Evolutionary conservation across 345 rosid genomes (phyloP), one percentile per base, ranked within the genome.

Genomic region (Atalantia buxifolia): DNA sequence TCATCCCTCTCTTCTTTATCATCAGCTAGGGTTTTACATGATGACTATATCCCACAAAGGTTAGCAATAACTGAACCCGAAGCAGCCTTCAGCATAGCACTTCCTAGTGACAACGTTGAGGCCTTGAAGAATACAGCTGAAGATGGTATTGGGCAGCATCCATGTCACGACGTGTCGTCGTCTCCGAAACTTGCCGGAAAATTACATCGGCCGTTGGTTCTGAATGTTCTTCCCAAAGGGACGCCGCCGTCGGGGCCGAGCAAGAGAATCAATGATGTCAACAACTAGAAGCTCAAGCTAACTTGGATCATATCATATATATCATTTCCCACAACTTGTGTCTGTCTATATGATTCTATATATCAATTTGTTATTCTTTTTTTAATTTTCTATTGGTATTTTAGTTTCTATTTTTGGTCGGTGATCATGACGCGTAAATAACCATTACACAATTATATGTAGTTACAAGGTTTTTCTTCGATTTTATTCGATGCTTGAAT

Each of bases 211-310:
- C 77, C 86, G 27, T 38, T 87, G 84, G 48, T 87, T 83, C 83
- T 92, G 77, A 86, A 75, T 53, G 74, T 81, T 83, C 90, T 92
- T 56, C 97, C 95, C 0, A 92, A 83, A 83, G 93, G 95, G 65
- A 50, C 71, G 33, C 81, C 90, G 7, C 74, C 86, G 33, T 88
- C 95, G 59, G 92, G 81, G 12, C 93, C 95, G 33, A 86, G 96
- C 86, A 76, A 76, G 76, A 80, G 85, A 75, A 80, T 79, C 80
- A 82, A 92, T 81, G 69, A 71, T 13, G 48, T 82, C 53, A 82
- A 85, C n/a, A 79, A 85, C 87, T 91, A 84, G 24, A 48, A 3
- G 45, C 48, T 33, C 66, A 25, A 3, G 14, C 69, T 18, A 19
- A 36, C 66, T 13, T 10, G 66, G 33, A 30, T 16, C 66, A 12